Percentiles rank a stretch among this genome's conserved stretches.
phyloP scores from a whole-genome alignment of 2,329 filamentous ascomycete species.

The Beauveria sp. region DNA sequence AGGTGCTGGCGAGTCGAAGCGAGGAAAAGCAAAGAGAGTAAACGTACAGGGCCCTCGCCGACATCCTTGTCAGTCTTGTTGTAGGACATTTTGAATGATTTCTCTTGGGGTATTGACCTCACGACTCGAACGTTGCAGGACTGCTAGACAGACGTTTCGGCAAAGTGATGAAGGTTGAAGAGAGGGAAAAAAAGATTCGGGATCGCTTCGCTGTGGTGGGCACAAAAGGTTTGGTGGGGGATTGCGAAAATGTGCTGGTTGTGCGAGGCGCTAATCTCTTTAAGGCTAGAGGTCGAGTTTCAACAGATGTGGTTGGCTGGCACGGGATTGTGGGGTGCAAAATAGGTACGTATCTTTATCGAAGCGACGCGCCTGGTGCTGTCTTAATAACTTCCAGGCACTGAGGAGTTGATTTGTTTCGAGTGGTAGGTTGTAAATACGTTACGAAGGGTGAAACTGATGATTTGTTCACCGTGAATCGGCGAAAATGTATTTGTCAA shows the following conservation, averaged over 20 bases:
- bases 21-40: slow-evolving; percentile 19
- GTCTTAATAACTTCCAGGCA: too few relatives aligned
- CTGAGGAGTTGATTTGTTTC: too few relatives aligned
- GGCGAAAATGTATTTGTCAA: too few relatives aligned
- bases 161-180: slow-evolving; percentile 63
- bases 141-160: slow-evolving; percentile 48
- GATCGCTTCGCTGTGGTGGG: neutral
- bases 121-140: slow-evolving; percentile 63
- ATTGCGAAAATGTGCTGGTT: slow-evolving; percentile 8
- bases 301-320: neutral
- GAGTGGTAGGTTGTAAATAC: too few relatives aligned
- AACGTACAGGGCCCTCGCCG: slow-evolving; percentile 74
- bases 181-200: slow-evolving; percentile 12
- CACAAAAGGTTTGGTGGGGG: slow-evolving; percentile 7
- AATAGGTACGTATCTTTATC: neutral
- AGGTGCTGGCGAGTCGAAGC: neutral
- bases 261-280: slow-evolving; percentile 7
- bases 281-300: neutral
- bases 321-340: neutral
- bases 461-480: too few relatives aligned
- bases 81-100: slow-evolving; percentile 71
- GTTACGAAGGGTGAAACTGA: too few relatives aligned
- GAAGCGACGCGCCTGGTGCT: neutral
- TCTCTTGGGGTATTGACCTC: slow-evolving; percentile 38
- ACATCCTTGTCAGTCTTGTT: slow-evolving; percentile 93